Percentiles rank a stretch among this genome's conserved stretches.
These are phyloP conservation scores for Elaeis guineensis DNA, from an alignment of 176 grass and related monocot species.

Conservation along the genomic window DNA sequence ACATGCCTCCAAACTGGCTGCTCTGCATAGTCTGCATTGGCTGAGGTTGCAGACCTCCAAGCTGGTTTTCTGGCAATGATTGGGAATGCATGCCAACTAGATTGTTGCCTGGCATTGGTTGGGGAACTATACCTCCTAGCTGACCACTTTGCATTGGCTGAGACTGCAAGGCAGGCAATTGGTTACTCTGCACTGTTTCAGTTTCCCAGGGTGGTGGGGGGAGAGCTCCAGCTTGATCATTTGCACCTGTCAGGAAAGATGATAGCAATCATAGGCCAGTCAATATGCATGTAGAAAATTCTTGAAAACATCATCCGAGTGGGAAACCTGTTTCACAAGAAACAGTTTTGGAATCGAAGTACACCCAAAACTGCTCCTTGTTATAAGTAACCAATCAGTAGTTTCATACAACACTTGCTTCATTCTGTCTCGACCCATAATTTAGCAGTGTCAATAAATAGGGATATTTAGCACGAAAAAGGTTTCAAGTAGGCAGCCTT, in stretches of 20 bases:
- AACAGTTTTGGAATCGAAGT: no score
- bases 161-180: conserved; percentile 48
- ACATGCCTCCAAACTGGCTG: conserved; percentile 45
- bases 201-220: conserved; percentile 63
- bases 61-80: conserved; percentile 32
- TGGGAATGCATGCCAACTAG: conserved; percentile 35
- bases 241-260: conserved; percentile 27
- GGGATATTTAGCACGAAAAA: neutral
- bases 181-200: conserved; percentile 28
- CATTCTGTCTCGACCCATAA: no score
- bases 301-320: no score
- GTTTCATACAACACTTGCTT: no score
- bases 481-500: conserved; percentile 11
- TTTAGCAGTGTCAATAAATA: no score
- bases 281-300: neutral
- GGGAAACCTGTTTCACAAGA: no score
- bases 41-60: conserved; percentile 26
- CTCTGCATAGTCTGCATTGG: conserved; percentile 19
- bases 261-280: conserved; percentile 7
- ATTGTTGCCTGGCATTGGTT: conserved; percentile 47
- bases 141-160: conserved; percentile 25
- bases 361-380: no score
- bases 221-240: conserved; percentile 37
- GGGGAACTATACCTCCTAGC: conserved; percentile 25
- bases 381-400: no score